Conservation (phyloP, 2,329 filamentous ascomycete genomes). For the Aphanocladium album region DNA sequence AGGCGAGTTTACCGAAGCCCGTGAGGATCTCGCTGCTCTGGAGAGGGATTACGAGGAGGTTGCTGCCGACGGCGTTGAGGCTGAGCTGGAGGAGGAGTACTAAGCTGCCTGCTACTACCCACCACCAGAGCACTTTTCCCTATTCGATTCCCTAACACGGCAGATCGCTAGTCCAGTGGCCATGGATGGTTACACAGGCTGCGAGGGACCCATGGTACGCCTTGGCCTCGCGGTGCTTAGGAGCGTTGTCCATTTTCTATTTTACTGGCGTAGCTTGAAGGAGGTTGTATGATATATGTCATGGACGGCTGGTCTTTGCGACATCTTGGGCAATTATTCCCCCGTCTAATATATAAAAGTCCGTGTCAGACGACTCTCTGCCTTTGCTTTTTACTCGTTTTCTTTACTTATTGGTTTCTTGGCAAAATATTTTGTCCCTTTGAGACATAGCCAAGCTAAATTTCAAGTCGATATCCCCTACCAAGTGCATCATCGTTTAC, state of each 20-base stretch:
- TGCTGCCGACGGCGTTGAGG: slow-evolving; percentile 63
- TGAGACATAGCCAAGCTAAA: slow-evolving; percentile 24
- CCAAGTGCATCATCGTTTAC: background rate
- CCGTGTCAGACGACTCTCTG: slow-evolving; percentile 16
- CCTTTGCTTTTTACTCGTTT: slow-evolving; percentile 14
- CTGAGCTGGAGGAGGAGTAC: slow-evolving; percentile 70
- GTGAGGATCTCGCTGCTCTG: slow-evolving; percentile 78
- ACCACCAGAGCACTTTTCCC: background rate
- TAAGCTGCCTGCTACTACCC: slow-evolving; percentile 39
- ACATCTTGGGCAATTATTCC: background rate
- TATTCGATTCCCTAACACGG: background rate
- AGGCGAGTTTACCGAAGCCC: slow-evolving; percentile 82
- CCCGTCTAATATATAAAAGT: slow-evolving; percentile 2
- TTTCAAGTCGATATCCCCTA: slow-evolving; percentile 27
- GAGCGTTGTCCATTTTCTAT: background rate
- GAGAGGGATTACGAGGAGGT: slow-evolving; percentile 88
- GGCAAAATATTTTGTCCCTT: slow-evolving; percentile 7
- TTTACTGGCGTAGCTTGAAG: background rate
- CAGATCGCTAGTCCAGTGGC: background rate
- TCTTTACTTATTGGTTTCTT: background rate
- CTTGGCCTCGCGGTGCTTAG: background rate
- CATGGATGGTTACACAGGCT: background rate
- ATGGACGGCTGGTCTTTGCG: slow-evolving; percentile 6
- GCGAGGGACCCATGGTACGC: background rate
- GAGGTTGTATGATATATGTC: slow-evolving; percentile 1